Evolutionary conservation across 2,329 filamentous ascomycete species (phyloP).

Genomic region (Alternaria consortialis): DNA sequence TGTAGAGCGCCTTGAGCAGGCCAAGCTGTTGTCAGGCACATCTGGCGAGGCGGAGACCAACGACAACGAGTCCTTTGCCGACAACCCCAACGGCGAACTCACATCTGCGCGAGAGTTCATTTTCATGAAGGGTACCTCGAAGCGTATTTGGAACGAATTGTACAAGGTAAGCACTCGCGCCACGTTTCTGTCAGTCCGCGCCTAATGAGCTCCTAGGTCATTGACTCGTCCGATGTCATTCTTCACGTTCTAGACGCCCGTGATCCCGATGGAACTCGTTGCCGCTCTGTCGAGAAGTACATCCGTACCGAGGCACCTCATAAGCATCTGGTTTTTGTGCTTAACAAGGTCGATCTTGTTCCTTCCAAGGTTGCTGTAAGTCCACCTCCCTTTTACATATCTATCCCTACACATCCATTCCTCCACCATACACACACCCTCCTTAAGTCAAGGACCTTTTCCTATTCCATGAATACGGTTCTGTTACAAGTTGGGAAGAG

Average conservation of each 20-base stretch:
- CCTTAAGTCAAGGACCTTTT: slow-evolving; percentile 90
- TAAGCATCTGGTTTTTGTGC: slow-evolving; percentile 89
- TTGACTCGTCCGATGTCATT: slow-evolving; percentile 94
- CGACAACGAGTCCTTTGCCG: slow-evolving; percentile 49
- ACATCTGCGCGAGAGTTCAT: slow-evolving; percentile 70
- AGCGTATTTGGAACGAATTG: slow-evolving; percentile 84
- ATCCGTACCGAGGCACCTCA: slow-evolving; percentile 92
- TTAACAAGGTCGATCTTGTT: slow-evolving; percentile 93
- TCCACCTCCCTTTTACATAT: slow-evolving; percentile 53
- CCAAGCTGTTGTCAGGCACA: slow-evolving; percentile 76
- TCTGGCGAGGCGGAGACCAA: slow-evolving; percentile 62
- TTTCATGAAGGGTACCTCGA: slow-evolving; percentile 93
- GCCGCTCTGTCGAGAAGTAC: slow-evolving; percentile 91
- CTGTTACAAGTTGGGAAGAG: slow-evolving; percentile 99
- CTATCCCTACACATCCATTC: slow-evolving; percentile 1
- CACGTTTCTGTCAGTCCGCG: not conserved
- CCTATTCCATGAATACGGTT: slow-evolving; percentile 75
- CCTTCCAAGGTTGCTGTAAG: slow-evolving; percentile 95
- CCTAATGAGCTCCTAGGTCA: slow-evolving; percentile 47
- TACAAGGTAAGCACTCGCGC: slow-evolving; percentile 72
- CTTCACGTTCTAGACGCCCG: slow-evolving; percentile 64
- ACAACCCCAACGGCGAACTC: slow-evolving; percentile 52
- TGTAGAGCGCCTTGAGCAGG: slow-evolving; percentile 80
- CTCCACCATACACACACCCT: slow-evolving; percentile 61
- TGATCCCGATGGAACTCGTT: slow-evolving; percentile 74